These are phyloP conservation scores for Orbilia quercus DNA, from an alignment of 2,329 filamentous ascomycete genomes.

Conservation along the genomic window DNA sequence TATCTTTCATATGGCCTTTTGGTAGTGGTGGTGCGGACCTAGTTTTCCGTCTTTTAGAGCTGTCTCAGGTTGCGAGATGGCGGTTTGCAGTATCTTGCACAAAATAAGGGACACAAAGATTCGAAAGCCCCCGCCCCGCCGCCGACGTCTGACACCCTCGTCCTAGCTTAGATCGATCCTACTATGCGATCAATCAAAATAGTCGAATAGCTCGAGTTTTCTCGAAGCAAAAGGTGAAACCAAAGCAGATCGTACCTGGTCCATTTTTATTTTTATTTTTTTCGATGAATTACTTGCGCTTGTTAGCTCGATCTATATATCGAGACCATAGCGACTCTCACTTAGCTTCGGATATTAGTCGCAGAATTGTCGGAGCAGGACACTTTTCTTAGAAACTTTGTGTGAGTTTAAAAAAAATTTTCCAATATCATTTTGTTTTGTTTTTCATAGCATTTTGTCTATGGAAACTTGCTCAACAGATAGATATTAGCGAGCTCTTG, in stretches of 20 bases:
- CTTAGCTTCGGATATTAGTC: background rate
- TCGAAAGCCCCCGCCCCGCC: constrained; percentile 43
- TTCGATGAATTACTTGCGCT: background rate
- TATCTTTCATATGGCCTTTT: background rate
- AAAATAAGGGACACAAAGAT: background rate
- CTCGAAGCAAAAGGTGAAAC: constrained; percentile 33
- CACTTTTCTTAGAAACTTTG: too few species aligned
- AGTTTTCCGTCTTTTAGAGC: constrained; percentile 21
- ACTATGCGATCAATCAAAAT: constrained; percentile 27
- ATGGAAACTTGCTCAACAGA: background rate
- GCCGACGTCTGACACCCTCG: constrained; percentile 20
- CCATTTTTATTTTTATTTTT: constrained; percentile 3
- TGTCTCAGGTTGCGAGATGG: constrained; percentile 46
- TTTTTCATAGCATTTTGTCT: too few species aligned
- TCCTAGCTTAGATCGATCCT: constrained; percentile 18
- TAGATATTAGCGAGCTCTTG: constrained; percentile 20
- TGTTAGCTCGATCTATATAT: constrained; percentile 3
- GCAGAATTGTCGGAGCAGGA: constrained; percentile 21
- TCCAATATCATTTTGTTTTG: too few species aligned
- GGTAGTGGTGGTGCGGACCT: background rate
- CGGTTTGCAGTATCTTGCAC: background rate
- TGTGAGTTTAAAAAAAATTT: too few species aligned
- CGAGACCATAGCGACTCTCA: background rate
- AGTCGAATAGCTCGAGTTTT: constrained; percentile 38
- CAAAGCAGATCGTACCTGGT: background rate